These are phyloP conservation scores for Straminergon stramineum DNA, from an alignment of 225 moss, liverwort and hornwort species.

Conservation along the genomic window DNA sequence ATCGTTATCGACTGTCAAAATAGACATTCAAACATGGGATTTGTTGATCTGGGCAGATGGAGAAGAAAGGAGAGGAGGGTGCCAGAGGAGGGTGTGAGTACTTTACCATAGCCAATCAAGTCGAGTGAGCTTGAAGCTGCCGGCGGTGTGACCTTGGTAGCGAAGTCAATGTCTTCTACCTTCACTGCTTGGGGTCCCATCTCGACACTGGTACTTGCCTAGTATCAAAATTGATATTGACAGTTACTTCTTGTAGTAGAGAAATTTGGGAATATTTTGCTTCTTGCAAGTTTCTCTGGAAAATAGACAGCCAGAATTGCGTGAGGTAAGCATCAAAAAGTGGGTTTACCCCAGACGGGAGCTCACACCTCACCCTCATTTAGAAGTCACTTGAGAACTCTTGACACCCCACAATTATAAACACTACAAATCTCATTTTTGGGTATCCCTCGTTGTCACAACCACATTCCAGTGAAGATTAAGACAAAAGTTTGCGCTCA, in stretches of 20 bases:
- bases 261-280: background rate
- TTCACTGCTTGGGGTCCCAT: conserved; percentile 30
- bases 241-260: background rate
- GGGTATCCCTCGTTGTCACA: background rate
- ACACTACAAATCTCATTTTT: background rate
- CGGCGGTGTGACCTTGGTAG: conserved; percentile 35
- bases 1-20: background rate
- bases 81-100: background rate
- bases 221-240: background rate
- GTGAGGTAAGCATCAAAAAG: background rate
- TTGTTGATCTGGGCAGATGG: background rate
- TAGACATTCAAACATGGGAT: background rate
- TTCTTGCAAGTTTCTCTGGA: background rate
- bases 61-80: background rate
- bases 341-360: background rate
- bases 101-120: conserved; percentile 54
- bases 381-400: background rate
- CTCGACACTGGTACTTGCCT: background rate
- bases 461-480: background rate
- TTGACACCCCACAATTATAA: background rate
- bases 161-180: conserved; percentile 45
- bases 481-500: background rate
- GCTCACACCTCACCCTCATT: background rate
- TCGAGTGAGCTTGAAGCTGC: conserved; percentile 29
- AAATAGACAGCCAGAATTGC: background rate